Percentiles rank a stretch among this genome's conserved stretches.
These are phyloP conservation scores for Ascochyta koolunga DNA, from an alignment of 2,329 filamentous ascomycete species.

Conservation along the genomic window DNA sequence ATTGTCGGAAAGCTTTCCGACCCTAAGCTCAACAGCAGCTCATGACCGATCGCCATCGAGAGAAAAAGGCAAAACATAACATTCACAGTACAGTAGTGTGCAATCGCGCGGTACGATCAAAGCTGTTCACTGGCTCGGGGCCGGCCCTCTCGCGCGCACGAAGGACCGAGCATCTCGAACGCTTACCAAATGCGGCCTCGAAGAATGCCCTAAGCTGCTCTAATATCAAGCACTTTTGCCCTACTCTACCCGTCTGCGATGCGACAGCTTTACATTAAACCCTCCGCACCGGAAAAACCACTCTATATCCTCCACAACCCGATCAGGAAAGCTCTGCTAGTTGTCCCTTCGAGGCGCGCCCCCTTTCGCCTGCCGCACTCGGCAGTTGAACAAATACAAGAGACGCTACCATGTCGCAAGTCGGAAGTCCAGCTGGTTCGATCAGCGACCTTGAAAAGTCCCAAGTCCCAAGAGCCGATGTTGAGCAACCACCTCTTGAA, in stretches of 20 bases:
- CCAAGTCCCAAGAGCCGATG: constrained; percentile 6
- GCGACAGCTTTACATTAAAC: background rate
- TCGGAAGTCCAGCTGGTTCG: constrained; percentile 21
- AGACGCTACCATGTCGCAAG: constrained; percentile 5
- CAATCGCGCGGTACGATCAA: constrained; percentile 8
- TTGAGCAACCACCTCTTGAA: constrained; percentile 23
- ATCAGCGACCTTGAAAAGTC: constrained; percentile 23
- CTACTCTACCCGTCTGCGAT: background rate
- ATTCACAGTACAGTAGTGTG: background rate
- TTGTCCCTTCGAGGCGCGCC: background rate
- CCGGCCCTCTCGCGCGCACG: constrained; percentile 4
- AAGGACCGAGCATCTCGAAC: constrained; percentile 14
- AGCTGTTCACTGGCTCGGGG: constrained; percentile 4
- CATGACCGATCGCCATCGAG: background rate
- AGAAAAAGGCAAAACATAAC: background rate
- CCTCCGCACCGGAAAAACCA: background rate
- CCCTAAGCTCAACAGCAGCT: background rate
- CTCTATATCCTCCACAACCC: background rate
- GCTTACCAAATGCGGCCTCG: constrained; percentile 1
- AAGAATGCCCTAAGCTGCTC: background rate
- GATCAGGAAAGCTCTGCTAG: background rate
- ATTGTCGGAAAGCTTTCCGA: constrained; percentile 5
- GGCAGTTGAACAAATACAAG: background rate
- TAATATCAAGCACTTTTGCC: background rate
- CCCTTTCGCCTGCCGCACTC: background rate